Evolutionary conservation across 1,284 basidiomycete genomes (phyloP).

Genomic region (Porogramme epimiltina): DNA sequence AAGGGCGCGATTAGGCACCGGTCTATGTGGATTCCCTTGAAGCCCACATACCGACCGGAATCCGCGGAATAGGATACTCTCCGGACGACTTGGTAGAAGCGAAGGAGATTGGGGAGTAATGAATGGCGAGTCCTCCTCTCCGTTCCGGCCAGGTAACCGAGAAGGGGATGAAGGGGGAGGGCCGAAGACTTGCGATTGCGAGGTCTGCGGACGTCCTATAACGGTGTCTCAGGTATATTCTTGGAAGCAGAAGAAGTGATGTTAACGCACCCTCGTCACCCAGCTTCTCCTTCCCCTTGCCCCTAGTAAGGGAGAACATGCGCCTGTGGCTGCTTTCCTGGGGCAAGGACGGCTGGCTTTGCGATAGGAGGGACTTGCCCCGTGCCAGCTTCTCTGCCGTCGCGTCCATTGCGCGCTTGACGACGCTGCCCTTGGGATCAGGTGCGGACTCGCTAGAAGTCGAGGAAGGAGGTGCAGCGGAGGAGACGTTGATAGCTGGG

Average conservation of each 20-base stretch:
- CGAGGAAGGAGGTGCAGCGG: conserved; percentile 3
- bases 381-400: conserved; percentile 59
- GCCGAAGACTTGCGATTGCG: conserved; percentile 25
- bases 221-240: not conserved
- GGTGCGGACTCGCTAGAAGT: conserved; percentile 6
- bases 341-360: conserved; percentile 35
- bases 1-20: conserved; percentile 3
- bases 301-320: conserved; percentile 57
- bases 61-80: conserved; percentile 56
- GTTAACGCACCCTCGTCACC: conserved; percentile 33
- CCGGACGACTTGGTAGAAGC: conserved; percentile 41
- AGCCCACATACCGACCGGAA: conserved; percentile 58
- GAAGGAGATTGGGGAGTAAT: conserved; percentile 73
- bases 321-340: conserved; percentile 44
- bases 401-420: conserved; percentile 50
- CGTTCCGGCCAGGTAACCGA: conserved; percentile 13
- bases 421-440: conserved; percentile 16
- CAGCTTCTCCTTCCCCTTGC: conserved; percentile 46
- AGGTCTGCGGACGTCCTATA: conserved; percentile 19
- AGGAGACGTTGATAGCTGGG: conserved; percentile 8
- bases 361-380: conserved; percentile 37
- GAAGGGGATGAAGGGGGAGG: conserved; percentile 13
- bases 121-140: conserved; percentile 73
- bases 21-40: conserved; percentile 12
- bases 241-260: no score